A percentile compares a stretch with the other conserved stretches of the same genome.
Conservation (phyloP, 768 basidiomycete genomes). For the Xerocomus potaroensis region DNA sequence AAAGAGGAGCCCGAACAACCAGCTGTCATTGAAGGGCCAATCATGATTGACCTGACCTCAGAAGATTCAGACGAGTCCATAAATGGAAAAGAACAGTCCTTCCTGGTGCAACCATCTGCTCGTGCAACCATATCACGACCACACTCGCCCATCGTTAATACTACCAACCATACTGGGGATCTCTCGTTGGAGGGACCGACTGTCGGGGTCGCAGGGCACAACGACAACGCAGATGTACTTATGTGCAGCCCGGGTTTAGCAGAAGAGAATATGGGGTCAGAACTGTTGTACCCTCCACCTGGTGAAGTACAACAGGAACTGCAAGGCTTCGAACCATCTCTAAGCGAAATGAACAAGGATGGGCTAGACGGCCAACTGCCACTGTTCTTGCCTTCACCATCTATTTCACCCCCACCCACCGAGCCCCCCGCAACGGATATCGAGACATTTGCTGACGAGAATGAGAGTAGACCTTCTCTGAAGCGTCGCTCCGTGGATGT, state of each 20-base stretch:
- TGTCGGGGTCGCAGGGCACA: not conserved
- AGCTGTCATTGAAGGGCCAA: conserved; percentile 11
- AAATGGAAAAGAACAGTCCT: conserved; percentile 8
- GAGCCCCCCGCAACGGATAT: conserved; percentile 21
- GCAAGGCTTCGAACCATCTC: conserved; percentile 6
- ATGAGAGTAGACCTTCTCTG: conserved; percentile 2
- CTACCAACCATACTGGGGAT: conserved; percentile 15
- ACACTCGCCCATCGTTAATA: conserved; percentile 6
- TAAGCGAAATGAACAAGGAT: conserved; percentile 11
- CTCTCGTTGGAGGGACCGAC: conserved; percentile 20
- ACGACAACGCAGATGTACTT: conserved; percentile 14
- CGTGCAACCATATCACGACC: conserved; percentile 4
- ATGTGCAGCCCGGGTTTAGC: conserved; percentile 19
- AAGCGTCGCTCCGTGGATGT: conserved; percentile 21
- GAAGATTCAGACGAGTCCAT: conserved; percentile 23
- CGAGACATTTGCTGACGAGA: conserved; percentile 11
- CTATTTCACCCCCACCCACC: conserved; percentile 28
- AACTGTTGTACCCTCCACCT: conserved; percentile 5
- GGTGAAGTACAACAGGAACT: not conserved
- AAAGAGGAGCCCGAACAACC: conserved; percentile 1
- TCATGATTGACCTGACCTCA: conserved; percentile 26
- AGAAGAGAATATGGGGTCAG: conserved; percentile 12
- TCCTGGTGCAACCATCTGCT: conserved; percentile 6
- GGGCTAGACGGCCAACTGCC: conserved; percentile 30
- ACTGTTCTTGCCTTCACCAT: conserved; percentile 48